phyloP scores from a whole-genome alignment of 768 basidiomycete genomes.

The Tricholoma bakamatsutake region DNA sequence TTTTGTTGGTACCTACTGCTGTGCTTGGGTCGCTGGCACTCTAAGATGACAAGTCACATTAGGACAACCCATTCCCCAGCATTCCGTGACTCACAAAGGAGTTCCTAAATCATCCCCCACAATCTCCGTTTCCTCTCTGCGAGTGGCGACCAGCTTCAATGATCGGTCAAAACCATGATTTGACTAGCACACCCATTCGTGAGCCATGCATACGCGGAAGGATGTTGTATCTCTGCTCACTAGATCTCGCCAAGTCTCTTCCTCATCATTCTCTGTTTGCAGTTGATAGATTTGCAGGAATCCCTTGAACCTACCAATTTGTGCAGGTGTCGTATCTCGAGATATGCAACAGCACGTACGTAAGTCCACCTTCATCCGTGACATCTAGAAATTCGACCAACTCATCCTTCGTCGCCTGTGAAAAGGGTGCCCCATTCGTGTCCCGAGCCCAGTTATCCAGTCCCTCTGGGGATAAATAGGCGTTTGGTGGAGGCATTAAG shows the following conservation, averaged over 20 bases:
- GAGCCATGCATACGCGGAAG: conserved; percentile 6
- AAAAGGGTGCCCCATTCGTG: conserved; percentile 79
- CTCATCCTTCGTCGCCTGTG: conserved; percentile 73
- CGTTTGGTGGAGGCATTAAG: conserved; percentile 44
- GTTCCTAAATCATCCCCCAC: conserved; percentile 6
- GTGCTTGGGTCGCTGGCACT: background rate
- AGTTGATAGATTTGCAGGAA: conserved; percentile 80
- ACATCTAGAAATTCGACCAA: conserved; percentile 71
- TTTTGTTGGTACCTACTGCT: background rate
- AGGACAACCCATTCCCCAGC: background rate
- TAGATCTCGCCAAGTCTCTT: conserved; percentile 80
- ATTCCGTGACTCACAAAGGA: conserved; percentile 2
- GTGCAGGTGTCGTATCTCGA: background rate
- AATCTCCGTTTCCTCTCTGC: conserved; percentile 44
- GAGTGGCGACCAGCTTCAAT: conserved; percentile 49
- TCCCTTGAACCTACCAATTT: conserved; percentile 55
- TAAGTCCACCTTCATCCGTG: conserved; percentile 63
- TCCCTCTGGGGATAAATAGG: conserved; percentile 53
- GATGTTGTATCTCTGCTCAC: conserved; percentile 31
- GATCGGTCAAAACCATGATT: conserved; percentile 73
- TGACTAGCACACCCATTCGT: conserved; percentile 33
- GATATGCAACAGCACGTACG: conserved; percentile 41
- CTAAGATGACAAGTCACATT: background rate
- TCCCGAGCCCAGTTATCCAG: conserved; percentile 73
- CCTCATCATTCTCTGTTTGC: conserved; percentile 81